Evolutionary conservation across 1,139 yeast species (phyloP), one percentile per base, ranked within the genome.

Genomic region (Saccharomycopsis crataegensis): DNA sequence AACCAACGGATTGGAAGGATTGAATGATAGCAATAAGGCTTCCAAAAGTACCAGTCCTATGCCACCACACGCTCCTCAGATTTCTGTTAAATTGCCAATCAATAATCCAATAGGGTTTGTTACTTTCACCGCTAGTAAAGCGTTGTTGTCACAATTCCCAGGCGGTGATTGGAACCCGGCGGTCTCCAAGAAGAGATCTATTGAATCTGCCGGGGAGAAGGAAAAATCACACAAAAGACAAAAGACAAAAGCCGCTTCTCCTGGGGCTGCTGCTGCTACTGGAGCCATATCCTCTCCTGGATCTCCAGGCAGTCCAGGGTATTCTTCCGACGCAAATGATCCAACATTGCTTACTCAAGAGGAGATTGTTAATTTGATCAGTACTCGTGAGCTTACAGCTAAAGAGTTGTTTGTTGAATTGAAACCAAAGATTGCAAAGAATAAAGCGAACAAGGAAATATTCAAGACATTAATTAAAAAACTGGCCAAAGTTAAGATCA

Each of bases 121-220:
- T 64, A 80, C 86, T 42, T 77, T 82, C 9, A 70, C 89, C 46
- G 86, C 91, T 0, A 80, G 86, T 3, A 73, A 78, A 17, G 74
- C 75, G 43, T 75, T 84, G 38, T 73, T 90, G 57, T 67, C 70
- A n/a, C 78, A 78, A 47, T 89, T 89, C 69, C 94, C 94, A 4
- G 71, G 68, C 32, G 96, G 96, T 17, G 86, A 82, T 50, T 90
- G 97, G 96, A 83, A 84, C 65, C 93, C 96, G 9, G 46, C 48
- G 8, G 46, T 48, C 4, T 50, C 58, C 32, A 56, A 51, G 33
- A 56, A 56, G 50, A 41, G 57, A 46, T 34, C 28, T 16, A 32
- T 44, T 33, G 53, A 53, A 14, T n/a, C 43, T 2, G 38, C 6
- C 14, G 38, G 44, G 7, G 48, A 14, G 46, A 40, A 7, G 47